Base-by-base conservation (phyloP, 352 stramenopile species). In the Halophytophthora batemanensis region DNA sequence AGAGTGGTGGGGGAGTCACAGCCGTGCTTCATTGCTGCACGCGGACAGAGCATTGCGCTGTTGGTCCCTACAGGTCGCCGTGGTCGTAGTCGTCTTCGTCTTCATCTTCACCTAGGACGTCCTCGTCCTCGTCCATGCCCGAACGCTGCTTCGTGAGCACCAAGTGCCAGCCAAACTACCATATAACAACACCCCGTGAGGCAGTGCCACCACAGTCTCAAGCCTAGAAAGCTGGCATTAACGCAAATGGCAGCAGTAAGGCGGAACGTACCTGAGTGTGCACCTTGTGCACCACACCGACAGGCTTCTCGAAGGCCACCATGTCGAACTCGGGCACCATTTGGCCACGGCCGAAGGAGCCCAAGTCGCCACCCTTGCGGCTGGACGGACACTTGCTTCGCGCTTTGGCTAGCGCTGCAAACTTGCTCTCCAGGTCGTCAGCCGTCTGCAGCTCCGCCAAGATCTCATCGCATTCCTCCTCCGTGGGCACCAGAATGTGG, bases 91-190 rank as follows among this genome's bases (percentile, higher is more conserved):
- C 50, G 3, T 45, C 47, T 2, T 68, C 53, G 43, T 72, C 59
- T 45, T 43, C n/a, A 4, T 57, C 46, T 40, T 45, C 45, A 34
- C 50, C 50, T 19, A 61, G 28, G 25, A 55, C 42, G 28, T 69
- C n/a, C n/a, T n/a, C 55, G 6, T 60, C 45, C 17, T 74, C 65
- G 14, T 55, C 62, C 46, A 84, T 74, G 29, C 75, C 78, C 50
- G 64, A 64, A 60, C 81, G 78, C 54, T 86, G 67, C 28, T 69
- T 88, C 37, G 71, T 81, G 51, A 87, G 64, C 64, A 90, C 77
- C 47, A 90, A 72, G 69, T 90, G 77, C 81, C 82, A 92, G 39
- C 78, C 82, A 70, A 92, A 92, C 77, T 89, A 43, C 31, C 53
- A 38, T 3, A 36, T 18, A 36, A 23, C 14, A 31, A 53, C 29